phyloP scores from a whole-genome alignment of 1,284 basidiomycete genomes.

The Naganishia albida region DNA sequence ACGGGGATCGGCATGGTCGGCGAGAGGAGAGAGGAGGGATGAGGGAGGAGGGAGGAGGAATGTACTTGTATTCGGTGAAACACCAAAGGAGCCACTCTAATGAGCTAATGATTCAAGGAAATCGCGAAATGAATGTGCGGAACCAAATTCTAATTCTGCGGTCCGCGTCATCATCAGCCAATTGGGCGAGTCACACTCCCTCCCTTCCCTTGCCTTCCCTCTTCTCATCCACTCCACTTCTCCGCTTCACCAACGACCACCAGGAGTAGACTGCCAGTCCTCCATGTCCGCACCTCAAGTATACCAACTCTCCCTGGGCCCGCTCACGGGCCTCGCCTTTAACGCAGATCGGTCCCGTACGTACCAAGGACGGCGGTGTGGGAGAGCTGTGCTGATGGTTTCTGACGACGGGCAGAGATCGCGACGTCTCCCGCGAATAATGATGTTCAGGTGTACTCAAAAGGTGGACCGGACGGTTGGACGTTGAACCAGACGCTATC shows the following conservation, averaged over 20 bases:
- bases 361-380: conserved; percentile 45
- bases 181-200: background rate
- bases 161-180: conserved; percentile 9
- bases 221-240: background rate
- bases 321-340: conserved; percentile 90
- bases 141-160: background rate
- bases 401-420: conserved; percentile 62
- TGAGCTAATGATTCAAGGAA: no score
- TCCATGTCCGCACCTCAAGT: conserved; percentile 79
- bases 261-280: conserved; percentile 57
- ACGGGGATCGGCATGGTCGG: conserved; percentile 62
- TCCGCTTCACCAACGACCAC: background rate
- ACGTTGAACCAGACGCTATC: conserved; percentile 73
- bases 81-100: no score
- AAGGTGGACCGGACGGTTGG: conserved; percentile 69
- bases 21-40: background rate
- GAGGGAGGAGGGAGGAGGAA: background rate
- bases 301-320: conserved; percentile 73
- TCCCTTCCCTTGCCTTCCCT: background rate
- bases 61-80: background rate
- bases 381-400: background rate
- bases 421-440: conserved; percentile 89
- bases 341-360: conserved; percentile 82
- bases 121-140: background rate
- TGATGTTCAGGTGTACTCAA: conserved; percentile 79